Percentiles rank a stretch among this genome's conserved stretches.
Evolutionary conservation across 2,329 filamentous ascomycete genomes (phyloP).

Genomic region (Polychaeton citri): DNA sequence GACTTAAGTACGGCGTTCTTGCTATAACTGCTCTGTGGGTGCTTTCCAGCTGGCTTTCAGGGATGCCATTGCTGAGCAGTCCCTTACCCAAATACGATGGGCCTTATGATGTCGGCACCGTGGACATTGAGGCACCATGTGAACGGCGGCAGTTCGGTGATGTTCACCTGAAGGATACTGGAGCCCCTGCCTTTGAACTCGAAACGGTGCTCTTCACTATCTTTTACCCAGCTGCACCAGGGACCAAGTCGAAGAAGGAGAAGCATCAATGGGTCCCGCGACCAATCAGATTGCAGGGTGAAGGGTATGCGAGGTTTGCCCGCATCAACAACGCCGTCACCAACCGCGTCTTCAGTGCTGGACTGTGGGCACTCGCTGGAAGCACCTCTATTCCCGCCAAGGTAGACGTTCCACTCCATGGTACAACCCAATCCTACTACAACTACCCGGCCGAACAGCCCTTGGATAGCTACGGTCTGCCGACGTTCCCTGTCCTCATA

Average conservation of each 20-base stretch:
- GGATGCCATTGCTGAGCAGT: constrained; percentile 28
- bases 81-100: constrained; percentile 30
- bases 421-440: constrained; percentile 6
- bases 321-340: constrained; percentile 23
- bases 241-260: constrained; percentile 11
- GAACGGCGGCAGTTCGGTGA: constrained; percentile 18
- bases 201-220: constrained; percentile 31
- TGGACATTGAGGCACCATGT: constrained; percentile 28
- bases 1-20: not conserved
- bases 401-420: constrained; percentile 29
- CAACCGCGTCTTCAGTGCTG: constrained; percentile 26
- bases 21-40: not conserved
- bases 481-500: constrained; percentile 28
- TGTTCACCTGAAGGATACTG: constrained; percentile 24
- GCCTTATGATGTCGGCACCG: constrained; percentile 27
- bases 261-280: constrained; percentile 31
- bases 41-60: constrained; percentile 13
- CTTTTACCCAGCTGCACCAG: constrained; percentile 29
- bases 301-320: constrained; percentile 31
- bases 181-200: constrained; percentile 30
- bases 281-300: constrained; percentile 28
- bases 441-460: not conserved
- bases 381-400: constrained; percentile 29
- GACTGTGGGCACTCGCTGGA: constrained; percentile 29
- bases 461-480: constrained; percentile 16